These are phyloP conservation scores for Lophium mytilinum DNA, from an alignment of 495 filamentous ascomycete species.

Conservation along the genomic window DNA sequence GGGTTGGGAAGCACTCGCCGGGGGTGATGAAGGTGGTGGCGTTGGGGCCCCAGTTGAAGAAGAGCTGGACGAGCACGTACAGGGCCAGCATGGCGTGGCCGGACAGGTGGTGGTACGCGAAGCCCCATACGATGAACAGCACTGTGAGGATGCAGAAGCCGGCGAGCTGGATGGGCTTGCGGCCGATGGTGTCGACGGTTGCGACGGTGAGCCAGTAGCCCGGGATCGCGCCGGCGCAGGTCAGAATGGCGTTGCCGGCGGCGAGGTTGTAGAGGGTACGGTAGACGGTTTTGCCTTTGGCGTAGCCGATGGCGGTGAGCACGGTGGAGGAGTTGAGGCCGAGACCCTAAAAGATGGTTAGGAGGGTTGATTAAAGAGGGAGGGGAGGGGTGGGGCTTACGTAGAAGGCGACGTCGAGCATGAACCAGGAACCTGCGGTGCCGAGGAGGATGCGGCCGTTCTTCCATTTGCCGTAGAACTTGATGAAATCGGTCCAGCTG, in stretches of 20 bases:
- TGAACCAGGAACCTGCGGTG: slow-evolving; percentile 76
- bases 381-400: slow-evolving; percentile 21
- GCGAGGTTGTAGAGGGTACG: slow-evolving; percentile 59
- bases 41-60: slow-evolving; percentile 54
- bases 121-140: slow-evolving; percentile 70
- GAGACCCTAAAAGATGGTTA: slow-evolving; percentile 50
- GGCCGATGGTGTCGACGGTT: slow-evolving; percentile 62
- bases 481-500: slow-evolving; percentile 54
- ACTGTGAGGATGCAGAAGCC: slow-evolving; percentile 68
- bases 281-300: slow-evolving; percentile 49
- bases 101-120: slow-evolving; percentile 51
- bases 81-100: slow-evolving; percentile 22
- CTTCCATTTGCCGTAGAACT: slow-evolving; percentile 57
- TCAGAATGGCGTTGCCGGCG: slow-evolving; percentile 65
- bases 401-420: slow-evolving; percentile 72
- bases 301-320: slow-evolving; percentile 59
- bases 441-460: slow-evolving; percentile 63
- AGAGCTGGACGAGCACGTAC: slow-evolving; percentile 32
- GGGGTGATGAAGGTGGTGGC: slow-evolving; percentile 86
- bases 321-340: slow-evolving; percentile 59
- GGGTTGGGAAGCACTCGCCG: slow-evolving; percentile 82
- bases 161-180: slow-evolving; percentile 69
- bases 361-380: no score
- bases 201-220: slow-evolving; percentile 71
- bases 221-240: slow-evolving; percentile 66